Base-by-base conservation (phyloP, 768 basidiomycete genomes). In the Auriscalpium microsporum region DNA sequence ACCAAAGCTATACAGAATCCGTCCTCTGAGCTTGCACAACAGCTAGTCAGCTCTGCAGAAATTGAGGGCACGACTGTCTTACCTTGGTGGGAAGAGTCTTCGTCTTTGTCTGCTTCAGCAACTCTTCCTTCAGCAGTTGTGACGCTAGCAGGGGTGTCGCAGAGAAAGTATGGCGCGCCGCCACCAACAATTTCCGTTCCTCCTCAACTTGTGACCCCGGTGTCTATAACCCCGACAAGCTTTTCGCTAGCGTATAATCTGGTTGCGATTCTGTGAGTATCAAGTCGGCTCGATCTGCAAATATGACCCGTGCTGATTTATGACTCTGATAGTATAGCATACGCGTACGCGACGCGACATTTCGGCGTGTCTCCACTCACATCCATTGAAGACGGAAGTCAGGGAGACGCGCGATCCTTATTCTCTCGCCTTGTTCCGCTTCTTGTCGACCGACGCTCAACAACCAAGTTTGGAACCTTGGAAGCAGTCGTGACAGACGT, bases 71-170 rank as follows among this genome's bases (percentile, higher is more conserved):
- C 74, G n/a, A 73, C 68, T 19, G 69, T 69, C 4, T 69, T 72
- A 5, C 90, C 90, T 6, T 94, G 91, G 91, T 94, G 90, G 90
- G 77, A 83, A 53, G 69, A 63, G 17, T 59, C 63, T 1, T 14
- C 48, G 7, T 28, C 28, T 28, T 28, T 28, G 28, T 28, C 28
- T 4, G 28, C 28, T 28, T 28, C 28, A 28, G 28, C 3, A 58
- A 57, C 21, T 7, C 19, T 36, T n/a, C 33, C 40, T 6, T 45
- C 48, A 36, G 37, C 17, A 21, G 10, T 19, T 6, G 10, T 35
- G 8, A 45, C 51, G 40, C 35, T 17, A 34, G 28, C 48, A 5
- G 17, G 13, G 28, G 33, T 37, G 9, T 65, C 63, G 21, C 69
- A 69, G 40, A 52, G 45, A 37, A 42, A 28, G 13, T 52, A 52